Base-by-base conservation (phyloP, 1,284 basidiomycete genomes). In the Tylopilus sp. region DNA sequence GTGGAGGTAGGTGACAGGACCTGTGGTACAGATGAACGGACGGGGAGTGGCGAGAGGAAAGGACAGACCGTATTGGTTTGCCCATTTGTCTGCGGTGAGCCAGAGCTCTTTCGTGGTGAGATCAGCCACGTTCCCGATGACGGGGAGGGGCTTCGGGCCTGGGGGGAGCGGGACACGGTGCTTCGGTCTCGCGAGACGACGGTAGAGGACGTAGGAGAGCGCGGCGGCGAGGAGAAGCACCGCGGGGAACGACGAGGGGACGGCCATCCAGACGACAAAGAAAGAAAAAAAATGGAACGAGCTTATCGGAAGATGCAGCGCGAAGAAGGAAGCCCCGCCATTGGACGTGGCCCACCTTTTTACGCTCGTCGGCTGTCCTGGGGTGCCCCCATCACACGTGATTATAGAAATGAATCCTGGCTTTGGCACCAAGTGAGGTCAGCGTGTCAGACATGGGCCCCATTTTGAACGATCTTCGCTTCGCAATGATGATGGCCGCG, bases 1-100 rank as follows among this genome's bases (percentile, higher is more conserved):
- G 70, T 90, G 86, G n/a, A 93, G 77, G 71, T 91, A 90, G 8
- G 88, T 85, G 68, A 93, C 80, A 57, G 86, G 85, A 66, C 91
- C 91, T 91, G 36, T 29, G 29, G 29, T 29, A 29, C 29, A 29
- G 26, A 38, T 18, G 36, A 29, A 7, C n/a, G 13, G 19, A 12
- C 44, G 33, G n/a, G 18, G 26, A 26, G 51, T 36, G 15, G 39
- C 13, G 33, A 6, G 39, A 53, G 22, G 26, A 24, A 38, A 19
- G 13, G 49, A 74, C 84, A 71, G 58, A 87, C 87, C 87, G 64
- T 84, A 87, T 62, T 82, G 70, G 62, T 81, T 83, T 16, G 84
- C 82, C 87, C 86, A 89, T 61, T 79, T 70, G 19, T 75, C 79
- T 2, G 85, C 85, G 16, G 76, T 75, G 13, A 88, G 73, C 88